Evolutionary conservation across 2,329 filamentous ascomycete genomes (phyloP).

Genomic region (Colletotrichum sp.): DNA sequence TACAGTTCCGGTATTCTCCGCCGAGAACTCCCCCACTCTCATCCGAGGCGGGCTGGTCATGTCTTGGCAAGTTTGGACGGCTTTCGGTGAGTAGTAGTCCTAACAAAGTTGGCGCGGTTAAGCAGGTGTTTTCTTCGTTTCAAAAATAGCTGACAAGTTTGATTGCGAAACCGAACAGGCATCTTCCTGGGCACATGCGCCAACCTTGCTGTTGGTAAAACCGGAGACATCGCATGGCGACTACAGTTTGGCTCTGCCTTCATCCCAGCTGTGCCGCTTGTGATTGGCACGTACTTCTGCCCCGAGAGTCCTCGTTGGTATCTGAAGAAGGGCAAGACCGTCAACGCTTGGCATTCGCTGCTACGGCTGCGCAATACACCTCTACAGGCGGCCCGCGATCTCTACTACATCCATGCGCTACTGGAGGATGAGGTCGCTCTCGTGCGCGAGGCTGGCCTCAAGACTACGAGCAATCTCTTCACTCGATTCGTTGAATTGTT

Average conservation of each 20-base stretch:
- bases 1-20: slow-evolving; percentile 58
- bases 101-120: slow-evolving; percentile 60
- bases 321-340: slow-evolving; percentile 64
- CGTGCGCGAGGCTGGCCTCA: slow-evolving; percentile 31
- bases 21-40: slow-evolving; percentile 56
- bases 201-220: slow-evolving; percentile 60
- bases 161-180: slow-evolving; percentile 33
- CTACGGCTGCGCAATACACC: slow-evolving; percentile 61
- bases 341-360: slow-evolving; percentile 61
- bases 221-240: slow-evolving; percentile 58
- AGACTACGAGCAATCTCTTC: slow-evolving; percentile 47
- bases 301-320: slow-evolving; percentile 72
- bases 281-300: slow-evolving; percentile 62
- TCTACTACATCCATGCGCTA: slow-evolving; percentile 61
- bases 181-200: slow-evolving; percentile 59
- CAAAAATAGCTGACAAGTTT: background rate
- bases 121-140: background rate
- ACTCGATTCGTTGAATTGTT: slow-evolving; percentile 62
- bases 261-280: slow-evolving; percentile 59
- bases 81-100: slow-evolving; percentile 50
- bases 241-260: slow-evolving; percentile 70
- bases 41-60: slow-evolving; percentile 60
- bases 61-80: slow-evolving; percentile 62
- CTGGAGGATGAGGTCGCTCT: slow-evolving; percentile 35
- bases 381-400: slow-evolving; percentile 65